Conservation (phyloP, 129 eudicot species). For the Flaveria trinervia region DNA sequence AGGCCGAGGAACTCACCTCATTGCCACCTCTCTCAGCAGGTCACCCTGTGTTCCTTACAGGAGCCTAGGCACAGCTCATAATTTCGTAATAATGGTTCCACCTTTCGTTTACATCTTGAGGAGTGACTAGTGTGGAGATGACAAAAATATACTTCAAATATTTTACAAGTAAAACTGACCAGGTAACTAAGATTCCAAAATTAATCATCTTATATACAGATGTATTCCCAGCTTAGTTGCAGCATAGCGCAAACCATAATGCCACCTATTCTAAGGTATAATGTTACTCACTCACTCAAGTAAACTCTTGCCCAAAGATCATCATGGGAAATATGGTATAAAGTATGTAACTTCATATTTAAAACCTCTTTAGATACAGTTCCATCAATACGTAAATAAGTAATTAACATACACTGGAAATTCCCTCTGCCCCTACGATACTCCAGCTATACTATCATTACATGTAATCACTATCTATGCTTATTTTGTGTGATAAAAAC, state of each 20-base stretch:
- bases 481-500: background rate
- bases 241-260: background rate
- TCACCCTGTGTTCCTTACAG: too few species aligned
- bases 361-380: background rate
- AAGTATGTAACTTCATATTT: background rate
- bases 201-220: background rate
- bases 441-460: too few species aligned
- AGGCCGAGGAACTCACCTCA: too few species aligned
- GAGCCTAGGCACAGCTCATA: background rate
- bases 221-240: background rate
- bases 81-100: background rate
- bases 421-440: too few species aligned
- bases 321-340: background rate
- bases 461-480: background rate
- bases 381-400: too few species aligned
- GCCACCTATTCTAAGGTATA: background rate
- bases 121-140: background rate
- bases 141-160: background rate
- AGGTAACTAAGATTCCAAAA: background rate
- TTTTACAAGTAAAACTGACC: background rate
- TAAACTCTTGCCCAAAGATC: background rate
- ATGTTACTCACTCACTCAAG: background rate
- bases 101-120: background rate
- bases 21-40: too few species aligned
- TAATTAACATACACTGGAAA: too few species aligned